Base-by-base conservation (phyloP, 2,329 filamentous ascomycete species). In the Fusarium xyrophilum region DNA sequence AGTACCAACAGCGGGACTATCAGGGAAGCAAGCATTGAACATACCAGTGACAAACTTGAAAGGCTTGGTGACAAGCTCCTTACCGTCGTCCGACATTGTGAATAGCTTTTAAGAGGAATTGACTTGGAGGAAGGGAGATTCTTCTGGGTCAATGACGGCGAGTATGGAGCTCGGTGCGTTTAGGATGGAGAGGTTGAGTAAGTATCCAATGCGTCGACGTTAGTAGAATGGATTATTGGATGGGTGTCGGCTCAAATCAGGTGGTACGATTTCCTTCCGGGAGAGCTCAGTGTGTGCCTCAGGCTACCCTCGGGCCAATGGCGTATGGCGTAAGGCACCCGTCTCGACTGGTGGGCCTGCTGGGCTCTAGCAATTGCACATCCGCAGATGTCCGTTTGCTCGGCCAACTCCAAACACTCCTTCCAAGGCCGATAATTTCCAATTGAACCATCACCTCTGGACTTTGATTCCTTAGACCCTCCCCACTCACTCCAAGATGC, bases 21-120 rank as follows among this genome's bases (percentile, higher is more conserved):
- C 71, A 62, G 63, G 57, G 42, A 47, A 56, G 48, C 40, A 66
- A 56, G 48, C 40, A 61, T 65, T 65, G 47, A 32, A 82, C 93
- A 82, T 88, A 97, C 94, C 95, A 85, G 95, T 98, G 79, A 98
- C 96, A 86, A 98, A 98, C 92, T 99, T 99, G 91, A 99, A 99
- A 83, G 96, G 96, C 90, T 97, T 99, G 85, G 94, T 97, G 75
- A 87, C 86, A 82, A 87, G 86, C 82, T 97, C 92, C 76, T 82
- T 77, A 79, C 71, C 69, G 79, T 92, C 92, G 78, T 96, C 93
- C 81, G 93, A 91, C 95, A 99, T 99, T 76, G 84, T 94, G 88
- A 74, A 71, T 72, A 77, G 73, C 77, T 76, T 76, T 69, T 57
- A 60, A 27, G 69, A 59, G 64, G 63, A 68, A 72, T 72, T 69